Evolutionary conservation across 2,329 filamentous ascomycete species (phyloP).

Genomic region (Exophiala lecanii-corni): DNA sequence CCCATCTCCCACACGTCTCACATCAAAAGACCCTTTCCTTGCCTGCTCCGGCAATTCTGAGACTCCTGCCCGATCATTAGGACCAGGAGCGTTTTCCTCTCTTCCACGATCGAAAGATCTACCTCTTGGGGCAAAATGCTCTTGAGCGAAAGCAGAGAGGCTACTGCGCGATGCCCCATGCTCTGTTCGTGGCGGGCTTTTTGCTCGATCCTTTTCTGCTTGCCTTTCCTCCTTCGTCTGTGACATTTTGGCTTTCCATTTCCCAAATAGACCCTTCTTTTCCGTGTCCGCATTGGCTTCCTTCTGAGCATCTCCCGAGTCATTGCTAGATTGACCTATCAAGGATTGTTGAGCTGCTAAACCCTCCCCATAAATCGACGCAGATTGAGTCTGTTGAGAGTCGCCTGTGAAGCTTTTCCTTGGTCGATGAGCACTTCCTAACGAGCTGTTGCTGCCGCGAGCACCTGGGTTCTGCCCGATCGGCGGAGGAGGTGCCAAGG

Average conservation of each 20-base stretch:
- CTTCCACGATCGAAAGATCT: constrained; percentile 23
- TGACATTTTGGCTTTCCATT: constrained; percentile 60
- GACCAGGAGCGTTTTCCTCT: constrained; percentile 16
- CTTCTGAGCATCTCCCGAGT: constrained; percentile 36
- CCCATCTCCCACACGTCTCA: background rate
- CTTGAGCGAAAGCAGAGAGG: constrained; percentile 33
- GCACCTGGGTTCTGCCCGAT: constrained; percentile 62
- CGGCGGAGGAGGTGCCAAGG: constrained; percentile 41
- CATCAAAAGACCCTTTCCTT: constrained; percentile 1
- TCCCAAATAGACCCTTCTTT: constrained; percentile 59
- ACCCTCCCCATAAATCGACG: constrained; percentile 33
- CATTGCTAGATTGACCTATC: constrained; percentile 32
- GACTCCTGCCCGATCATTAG: constrained; percentile 8
- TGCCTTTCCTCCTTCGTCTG: constrained; percentile 52
- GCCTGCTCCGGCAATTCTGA: background rate
- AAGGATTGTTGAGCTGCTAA: constrained; percentile 24
- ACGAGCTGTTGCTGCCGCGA: constrained; percentile 62
- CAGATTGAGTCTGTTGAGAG: constrained; percentile 38
- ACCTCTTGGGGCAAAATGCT: constrained; percentile 22
- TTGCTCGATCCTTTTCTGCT: constrained; percentile 49
- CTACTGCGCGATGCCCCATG: constrained; percentile 32
- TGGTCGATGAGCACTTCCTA: constrained; percentile 55
- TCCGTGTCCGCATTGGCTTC: constrained; percentile 39
- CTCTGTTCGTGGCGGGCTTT: constrained; percentile 45
- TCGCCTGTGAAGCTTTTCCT: constrained; percentile 44